Evolutionary conservation across 2,329 filamentous ascomycete genomes (phyloP).

Genomic region (Escovopsis weberi): DNA sequence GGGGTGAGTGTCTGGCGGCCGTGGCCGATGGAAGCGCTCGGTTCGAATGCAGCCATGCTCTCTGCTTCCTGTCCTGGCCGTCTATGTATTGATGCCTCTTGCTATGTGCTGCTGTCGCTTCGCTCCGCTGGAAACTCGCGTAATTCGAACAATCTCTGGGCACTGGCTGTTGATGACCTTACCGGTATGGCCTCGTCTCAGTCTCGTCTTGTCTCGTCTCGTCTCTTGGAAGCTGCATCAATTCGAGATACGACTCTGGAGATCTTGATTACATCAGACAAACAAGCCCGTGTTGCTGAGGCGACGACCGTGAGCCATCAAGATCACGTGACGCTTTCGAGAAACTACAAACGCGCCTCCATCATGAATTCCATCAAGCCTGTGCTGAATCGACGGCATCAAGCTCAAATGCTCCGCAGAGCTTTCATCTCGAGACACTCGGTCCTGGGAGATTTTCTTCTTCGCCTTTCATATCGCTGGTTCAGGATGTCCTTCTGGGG

Average conservation of each 20-base stretch:
- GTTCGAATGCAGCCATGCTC: slow-evolving; percentile 49
- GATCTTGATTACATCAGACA: slow-evolving; percentile 3
- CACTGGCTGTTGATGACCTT: no score
- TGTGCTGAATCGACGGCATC: no score
- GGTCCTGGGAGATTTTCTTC: no score
- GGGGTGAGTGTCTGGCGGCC: slow-evolving; percentile 43
- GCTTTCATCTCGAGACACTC: no score
- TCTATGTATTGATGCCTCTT: no score
- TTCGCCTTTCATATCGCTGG: no score
- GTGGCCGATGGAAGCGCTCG: slow-evolving; percentile 50
- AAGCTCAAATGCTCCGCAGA: no score
- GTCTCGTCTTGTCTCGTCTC: no score
- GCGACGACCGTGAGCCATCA: slow-evolving; percentile 5
- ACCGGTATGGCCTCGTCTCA: neutral
- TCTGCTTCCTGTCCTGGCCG: neutral
- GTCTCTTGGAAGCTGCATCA: neutral
- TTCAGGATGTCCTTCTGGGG: no score
- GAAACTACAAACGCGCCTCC: neutral
- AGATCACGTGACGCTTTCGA: slow-evolving; percentile 9
- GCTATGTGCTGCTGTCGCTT: neutral
- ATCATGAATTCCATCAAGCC: no score
- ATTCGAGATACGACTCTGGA: no score
- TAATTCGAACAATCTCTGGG: neutral
- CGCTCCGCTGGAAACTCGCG: neutral
- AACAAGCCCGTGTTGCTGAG: slow-evolving; percentile 9